These are phyloP conservation scores for Leishmania arabica DNA, from an alignment of 208 protist species.

Conservation along the genomic window DNA sequence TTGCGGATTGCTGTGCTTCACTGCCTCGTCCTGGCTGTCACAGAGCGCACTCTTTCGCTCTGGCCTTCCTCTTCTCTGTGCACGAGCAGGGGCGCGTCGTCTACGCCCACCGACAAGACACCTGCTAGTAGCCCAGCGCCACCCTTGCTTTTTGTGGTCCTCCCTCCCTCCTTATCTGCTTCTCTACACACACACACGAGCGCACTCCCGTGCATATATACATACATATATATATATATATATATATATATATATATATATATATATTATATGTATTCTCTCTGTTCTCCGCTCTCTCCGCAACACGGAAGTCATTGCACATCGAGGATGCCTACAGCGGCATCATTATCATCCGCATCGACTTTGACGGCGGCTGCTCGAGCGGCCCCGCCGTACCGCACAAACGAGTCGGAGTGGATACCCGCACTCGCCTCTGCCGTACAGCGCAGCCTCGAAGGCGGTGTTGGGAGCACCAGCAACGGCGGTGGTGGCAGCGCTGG, in stretches of 20 bases:
- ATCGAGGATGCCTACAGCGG: neutral
- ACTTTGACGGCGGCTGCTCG: neutral
- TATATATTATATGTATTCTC: neutral
- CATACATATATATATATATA: neutral
- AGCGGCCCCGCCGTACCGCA: constrained; percentile 30
- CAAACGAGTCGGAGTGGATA: constrained; percentile 32
- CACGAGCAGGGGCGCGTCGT: neutral
- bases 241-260: neutral
- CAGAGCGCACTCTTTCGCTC: neutral
- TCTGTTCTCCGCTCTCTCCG: neutral
- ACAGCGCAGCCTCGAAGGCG: constrained; percentile 4
- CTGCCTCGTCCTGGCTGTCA: neutral
- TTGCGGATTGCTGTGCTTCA: neutral
- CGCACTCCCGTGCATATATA: neutral
- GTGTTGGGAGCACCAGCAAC: neutral
- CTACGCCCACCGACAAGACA: constrained; percentile 1
- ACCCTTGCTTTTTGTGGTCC: neutral
- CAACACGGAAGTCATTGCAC: neutral
- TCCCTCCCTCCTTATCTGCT: neutral
- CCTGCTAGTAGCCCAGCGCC: neutral
- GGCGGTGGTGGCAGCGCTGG: neutral
- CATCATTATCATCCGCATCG: neutral
- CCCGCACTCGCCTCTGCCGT: constrained; percentile 16
- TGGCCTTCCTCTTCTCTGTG: neutral
- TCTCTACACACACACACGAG: neutral